A percentile compares a stretch with the other conserved stretches of the same genome.
phyloP scores from a whole-genome alignment of 306 rosid genomes.

The Pterocarpus santalinus region DNA sequence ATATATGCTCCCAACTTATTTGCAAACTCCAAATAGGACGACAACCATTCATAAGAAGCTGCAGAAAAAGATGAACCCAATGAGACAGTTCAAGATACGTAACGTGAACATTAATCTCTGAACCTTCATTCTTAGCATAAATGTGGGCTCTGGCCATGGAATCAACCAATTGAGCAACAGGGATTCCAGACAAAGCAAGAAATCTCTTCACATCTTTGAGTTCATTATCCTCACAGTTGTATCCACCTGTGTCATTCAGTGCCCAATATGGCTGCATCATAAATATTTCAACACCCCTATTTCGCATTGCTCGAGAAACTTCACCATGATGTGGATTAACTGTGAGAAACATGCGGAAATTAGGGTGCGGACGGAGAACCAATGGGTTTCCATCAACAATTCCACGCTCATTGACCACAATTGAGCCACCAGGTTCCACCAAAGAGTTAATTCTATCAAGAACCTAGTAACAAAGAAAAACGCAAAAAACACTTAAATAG shows the following conservation, averaged over 20 bases:
- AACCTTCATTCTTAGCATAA: conserved; percentile 76
- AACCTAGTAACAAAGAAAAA: conserved; percentile 60
- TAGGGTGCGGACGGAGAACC: conserved; percentile 79
- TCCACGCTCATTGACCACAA: conserved; percentile 88
- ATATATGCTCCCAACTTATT: conserved; percentile 87
- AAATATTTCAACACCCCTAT: conserved; percentile 95
- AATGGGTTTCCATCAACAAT: conserved; percentile 82
- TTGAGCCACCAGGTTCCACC: conserved; percentile 90
- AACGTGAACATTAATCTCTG: conserved; percentile 54
- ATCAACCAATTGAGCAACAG: conserved; percentile 65
- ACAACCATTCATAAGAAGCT: conserved; percentile 75
- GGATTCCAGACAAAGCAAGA: conserved; percentile 74
- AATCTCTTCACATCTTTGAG: conserved; percentile 72
- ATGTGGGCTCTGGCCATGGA: conserved; percentile 82
- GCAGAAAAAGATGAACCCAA: conserved; percentile 88
- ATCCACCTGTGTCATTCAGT: conserved; percentile 52
- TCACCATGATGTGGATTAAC: conserved; percentile 88
- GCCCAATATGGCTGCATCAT: conserved; percentile 87
- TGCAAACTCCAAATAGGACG: conserved; percentile 83
- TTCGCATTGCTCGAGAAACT: conserved; percentile 97
- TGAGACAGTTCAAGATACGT: conserved; percentile 86
- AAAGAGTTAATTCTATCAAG: conserved; percentile 97
- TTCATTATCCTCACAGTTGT: conserved; percentile 52
- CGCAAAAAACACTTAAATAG: neutral
- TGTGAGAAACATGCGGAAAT: conserved; percentile 92